Evolutionary conservation across 2,329 filamentous ascomycete genomes (phyloP).

Genomic region (Cephalotrichum gorgonifer): DNA sequence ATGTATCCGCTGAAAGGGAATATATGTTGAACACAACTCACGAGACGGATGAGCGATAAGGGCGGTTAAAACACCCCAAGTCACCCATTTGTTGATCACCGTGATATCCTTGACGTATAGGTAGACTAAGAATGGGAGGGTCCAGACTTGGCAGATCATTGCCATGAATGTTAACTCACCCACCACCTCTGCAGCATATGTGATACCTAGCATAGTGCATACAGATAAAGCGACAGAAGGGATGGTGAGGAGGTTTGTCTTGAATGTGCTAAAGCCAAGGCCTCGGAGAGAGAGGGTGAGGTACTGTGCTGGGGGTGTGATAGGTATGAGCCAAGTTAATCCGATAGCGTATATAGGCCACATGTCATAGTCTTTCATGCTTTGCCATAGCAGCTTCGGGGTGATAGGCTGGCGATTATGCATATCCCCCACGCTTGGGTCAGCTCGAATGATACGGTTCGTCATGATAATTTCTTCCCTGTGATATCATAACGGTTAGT

Average conservation of each 20-base stretch:
- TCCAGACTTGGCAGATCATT: conserved; percentile 38
- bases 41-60: conserved; percentile 23
- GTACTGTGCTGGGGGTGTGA: conserved; percentile 33
- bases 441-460: conserved; percentile 47
- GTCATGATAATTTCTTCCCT: conserved; percentile 50
- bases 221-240: conserved; percentile 23
- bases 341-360: conserved; percentile 46
- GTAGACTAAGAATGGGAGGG: conserved; percentile 39
- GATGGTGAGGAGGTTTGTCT: conserved; percentile 47
- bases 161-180: conserved; percentile 22
- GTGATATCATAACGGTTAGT: not conserved
- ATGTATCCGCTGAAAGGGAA: not conserved
- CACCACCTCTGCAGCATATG: not conserved
- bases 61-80: conserved; percentile 21
- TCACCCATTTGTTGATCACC: conserved; percentile 19
- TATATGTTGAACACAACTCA: not conserved
- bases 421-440: conserved; percentile 49
- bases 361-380: conserved; percentile 44
- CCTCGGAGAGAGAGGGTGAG: conserved; percentile 40
- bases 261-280: conserved; percentile 40
- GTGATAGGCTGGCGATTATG: conserved; percentile 49
- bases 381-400: conserved; percentile 35
- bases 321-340: conserved; percentile 34
- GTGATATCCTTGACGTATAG: conserved; percentile 22
- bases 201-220: not conserved